Conservation (phyloP, 306 rosid genomes). For the Adenanthera pavonina region DNA sequence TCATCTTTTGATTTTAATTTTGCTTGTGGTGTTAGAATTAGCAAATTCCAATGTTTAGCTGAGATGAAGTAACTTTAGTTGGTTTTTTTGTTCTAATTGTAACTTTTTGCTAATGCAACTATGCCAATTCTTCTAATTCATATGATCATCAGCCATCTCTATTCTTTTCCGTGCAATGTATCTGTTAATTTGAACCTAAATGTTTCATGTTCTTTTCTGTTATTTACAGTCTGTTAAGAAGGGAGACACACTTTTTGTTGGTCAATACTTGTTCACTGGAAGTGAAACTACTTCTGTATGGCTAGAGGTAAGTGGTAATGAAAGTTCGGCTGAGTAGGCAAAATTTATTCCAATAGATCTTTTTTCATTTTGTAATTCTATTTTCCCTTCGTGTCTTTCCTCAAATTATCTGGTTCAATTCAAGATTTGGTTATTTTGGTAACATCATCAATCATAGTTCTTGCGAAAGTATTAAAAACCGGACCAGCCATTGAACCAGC, state of each 20-base stretch:
- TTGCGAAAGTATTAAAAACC: no score
- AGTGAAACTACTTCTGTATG: slow-evolving; percentile 99
- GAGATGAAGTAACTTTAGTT: not conserved
- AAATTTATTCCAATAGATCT: not conserved
- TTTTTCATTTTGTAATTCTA: not conserved
- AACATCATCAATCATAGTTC: slow-evolving; percentile 9
- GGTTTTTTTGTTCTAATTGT: not conserved
- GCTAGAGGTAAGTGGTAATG: slow-evolving; percentile 97
- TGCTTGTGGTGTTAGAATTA: slow-evolving; percentile 2
- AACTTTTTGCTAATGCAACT: not conserved
- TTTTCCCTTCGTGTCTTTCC: slow-evolving; percentile 12
- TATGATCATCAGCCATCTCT: not conserved
- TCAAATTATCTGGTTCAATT: slow-evolving; percentile 6
- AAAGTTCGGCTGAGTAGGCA: slow-evolving; percentile 3
- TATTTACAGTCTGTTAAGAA: slow-evolving; percentile 71
- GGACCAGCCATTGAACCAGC: no score
- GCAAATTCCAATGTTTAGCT: not conserved
- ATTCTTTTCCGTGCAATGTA: not conserved
- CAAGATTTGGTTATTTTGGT: not conserved
- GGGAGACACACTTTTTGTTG: slow-evolving; percentile 96
- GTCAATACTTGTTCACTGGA: slow-evolving; percentile 97
- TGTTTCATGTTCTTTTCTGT: slow-evolving; percentile 32
- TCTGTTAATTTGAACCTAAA: slow-evolving; percentile 33
- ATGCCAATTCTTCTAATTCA: slow-evolving; percentile 1
- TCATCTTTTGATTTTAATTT: slow-evolving; percentile 1